Evolutionary conservation across 2,329 filamentous ascomycete species (phyloP).

Genomic region (Fusarium dimerum): DNA sequence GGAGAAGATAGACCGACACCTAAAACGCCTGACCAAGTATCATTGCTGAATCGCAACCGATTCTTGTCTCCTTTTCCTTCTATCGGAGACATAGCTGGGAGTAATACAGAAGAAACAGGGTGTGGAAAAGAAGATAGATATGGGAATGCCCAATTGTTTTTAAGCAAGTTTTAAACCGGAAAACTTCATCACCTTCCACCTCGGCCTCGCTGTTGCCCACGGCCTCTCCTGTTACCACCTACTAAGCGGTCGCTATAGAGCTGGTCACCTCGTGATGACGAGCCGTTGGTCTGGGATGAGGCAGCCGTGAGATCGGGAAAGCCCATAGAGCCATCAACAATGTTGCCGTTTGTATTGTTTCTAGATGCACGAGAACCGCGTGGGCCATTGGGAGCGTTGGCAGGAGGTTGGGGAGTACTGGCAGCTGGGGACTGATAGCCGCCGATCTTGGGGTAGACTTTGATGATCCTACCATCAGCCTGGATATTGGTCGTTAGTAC

Average conservation of each 20-base stretch:
- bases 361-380: slow-evolving; percentile 28
- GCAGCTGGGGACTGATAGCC: slow-evolving; percentile 35
- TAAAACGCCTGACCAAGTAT: background rate
- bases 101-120: background rate
- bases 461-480: slow-evolving; percentile 74
- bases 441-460: slow-evolving; percentile 69
- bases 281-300: slow-evolving; percentile 16
- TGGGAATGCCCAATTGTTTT: too few species aligned
- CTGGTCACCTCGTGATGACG: slow-evolving; percentile 32
- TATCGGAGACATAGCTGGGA: background rate
- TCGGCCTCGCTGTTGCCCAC: slow-evolving; percentile 27
- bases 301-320: slow-evolving; percentile 51
- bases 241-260: slow-evolving; percentile 57
- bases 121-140: background rate
- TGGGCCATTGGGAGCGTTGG: slow-evolving; percentile 35
- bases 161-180: background rate
- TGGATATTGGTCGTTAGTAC: slow-evolving; percentile 27
- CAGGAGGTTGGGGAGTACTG: slow-evolving; percentile 18
- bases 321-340: slow-evolving; percentile 56
- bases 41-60: background rate
- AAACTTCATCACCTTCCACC: slow-evolving; percentile 19
- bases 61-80: background rate
- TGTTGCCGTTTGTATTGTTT: slow-evolving; percentile 34
- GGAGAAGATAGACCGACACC: slow-evolving; percentile 2
- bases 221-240: slow-evolving; percentile 28